Base-by-base conservation (phyloP, 2,329 filamentous ascomycete species). In the Teratosphaeria epicoccoides region DNA sequence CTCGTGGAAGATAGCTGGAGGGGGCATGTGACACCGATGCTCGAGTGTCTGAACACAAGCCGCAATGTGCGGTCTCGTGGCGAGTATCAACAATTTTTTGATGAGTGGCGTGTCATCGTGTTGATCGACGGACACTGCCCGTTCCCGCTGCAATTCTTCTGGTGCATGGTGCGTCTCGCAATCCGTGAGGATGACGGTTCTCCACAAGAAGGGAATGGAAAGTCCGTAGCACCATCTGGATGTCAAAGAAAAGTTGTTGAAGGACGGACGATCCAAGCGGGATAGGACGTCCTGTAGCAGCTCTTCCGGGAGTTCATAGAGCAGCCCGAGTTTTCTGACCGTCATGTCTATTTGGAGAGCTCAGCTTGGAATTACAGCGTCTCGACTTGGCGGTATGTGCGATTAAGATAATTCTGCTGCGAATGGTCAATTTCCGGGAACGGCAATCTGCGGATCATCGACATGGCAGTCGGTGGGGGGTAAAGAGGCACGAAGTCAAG, bases 21-120 rank as follows among this genome's bases (percentile, higher is more conserved):
- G 66, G 1, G 72, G 70, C 0, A 75, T 60, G 54, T 75, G 72
- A 57, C 73, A 76, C 23, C 70, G 69, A 57, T 75, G 72, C 10
- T 68, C 72, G 6, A 76, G 56, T 4, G 61, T 62, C 9, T 71
- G 68, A 9, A 76, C 73, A 50, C 70, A 69, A 9, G 66, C 60
- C 1, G 72, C 73, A 11, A 76, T 61, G 12, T 52, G 52, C 14
- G 71, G 68, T 29, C 71, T 72, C 5, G 58, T 67, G 4, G 70
- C 70, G 26, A 76, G 59, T 6, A 73, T 56, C 12, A 69, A 60
- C 23, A 76, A 59, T 58, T 71, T 73, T 54, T 63, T 63, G 43
- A 75, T 66, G 11, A 74, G 65, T 6, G 69, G 70, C 10, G 67
- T 72, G 52, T 75, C 73, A 50, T 69, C 67, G 52, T 69, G 68